Evolutionary conservation across 306 rosid genomes (phyloP), one percentile per base, ranked within the genome.

Genomic region (Vachellia collinsii): DNA sequence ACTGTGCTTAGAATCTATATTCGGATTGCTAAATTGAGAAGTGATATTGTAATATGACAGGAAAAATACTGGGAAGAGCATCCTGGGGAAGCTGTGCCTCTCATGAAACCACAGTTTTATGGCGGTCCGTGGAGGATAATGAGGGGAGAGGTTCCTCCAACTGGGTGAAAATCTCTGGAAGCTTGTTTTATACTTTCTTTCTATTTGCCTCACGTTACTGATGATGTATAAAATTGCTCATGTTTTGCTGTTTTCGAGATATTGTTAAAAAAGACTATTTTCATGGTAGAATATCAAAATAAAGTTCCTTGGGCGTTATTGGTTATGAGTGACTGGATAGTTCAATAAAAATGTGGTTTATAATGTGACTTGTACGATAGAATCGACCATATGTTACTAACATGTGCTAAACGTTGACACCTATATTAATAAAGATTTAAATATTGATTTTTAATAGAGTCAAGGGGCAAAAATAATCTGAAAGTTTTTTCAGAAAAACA

Each of bases 21-120:
- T 71, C 13, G 11, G 58, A 23, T 23, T 17, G 11, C 61, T 42
- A 11, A 61, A 61, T 62, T 37, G 69, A 70, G 72, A 41, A 1
- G 13, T 17, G 3, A 5, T 59, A 7, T 51, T 76, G 20, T 20
- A 34, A 63, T 42, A 38, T 75, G 76, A 80, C 85, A 91, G 95
- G 95, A 91, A 79, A 91, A 88, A 67, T 91, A 89, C 80, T 91
- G 95, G 95, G 95, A 89, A 82, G 93, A 89, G 44, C 95, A 89
- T 41, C 93, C 95, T 3, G 93, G 93, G 58, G 86, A 91, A 75
- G 82, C 72, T 56, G 93, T 87, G 72, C 95, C 95, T 70, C 67
- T 89, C 41, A 91, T 87, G 95, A 86, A 85, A 78, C 95, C 95
- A 58, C 83, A 78, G 71, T 91, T 89, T 77, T 89, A 89, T 81